phyloP scores from a whole-genome alignment of 225 moss, liverwort and hornwort genomes.

The Polytrichum commune region DNA sequence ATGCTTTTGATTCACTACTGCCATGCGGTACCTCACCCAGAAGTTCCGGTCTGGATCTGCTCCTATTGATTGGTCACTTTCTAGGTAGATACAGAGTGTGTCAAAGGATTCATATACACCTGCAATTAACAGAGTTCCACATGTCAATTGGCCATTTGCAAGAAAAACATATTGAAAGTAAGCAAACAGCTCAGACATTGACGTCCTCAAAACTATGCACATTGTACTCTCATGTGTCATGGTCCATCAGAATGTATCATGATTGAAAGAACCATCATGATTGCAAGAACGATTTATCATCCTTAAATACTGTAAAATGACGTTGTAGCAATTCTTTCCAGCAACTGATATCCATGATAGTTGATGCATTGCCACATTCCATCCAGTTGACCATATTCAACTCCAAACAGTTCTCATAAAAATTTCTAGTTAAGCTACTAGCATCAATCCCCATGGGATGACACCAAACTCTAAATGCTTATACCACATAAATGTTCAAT shows the following conservation, averaged over 20 bases:
- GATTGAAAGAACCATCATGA: too few relatives aligned
- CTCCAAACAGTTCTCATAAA: background rate
- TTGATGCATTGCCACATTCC: too few relatives aligned
- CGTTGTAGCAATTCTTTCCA: too few relatives aligned
- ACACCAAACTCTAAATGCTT: too few relatives aligned
- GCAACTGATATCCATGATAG: too few relatives aligned
- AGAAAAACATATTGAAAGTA: background rate
- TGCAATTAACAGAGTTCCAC: conserved; percentile 15
- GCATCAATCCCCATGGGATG: background rate
- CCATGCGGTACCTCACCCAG: conserved; percentile 80
- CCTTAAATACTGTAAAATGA: too few relatives aligned
- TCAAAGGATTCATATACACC: conserved; percentile 77
- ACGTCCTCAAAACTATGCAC: background rate
- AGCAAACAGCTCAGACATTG: background rate
- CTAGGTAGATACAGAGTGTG: conserved; percentile 71
- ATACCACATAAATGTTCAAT: too few relatives aligned
- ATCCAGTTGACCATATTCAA: background rate
- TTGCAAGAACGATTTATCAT: too few relatives aligned
- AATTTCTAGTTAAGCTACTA: background rate
- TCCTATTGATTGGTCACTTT: conserved; percentile 73
- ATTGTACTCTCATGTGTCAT: background rate
- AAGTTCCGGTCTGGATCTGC: conserved; percentile 74
- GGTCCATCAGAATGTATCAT: too few relatives aligned
- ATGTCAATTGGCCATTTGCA: background rate
- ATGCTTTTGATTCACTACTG: conserved; percentile 72